A percentile compares a stretch with the other conserved stretches of the same genome.
Conservation (phyloP, 148 eudicot genomes). For the Chenopodium berlandieri region DNA sequence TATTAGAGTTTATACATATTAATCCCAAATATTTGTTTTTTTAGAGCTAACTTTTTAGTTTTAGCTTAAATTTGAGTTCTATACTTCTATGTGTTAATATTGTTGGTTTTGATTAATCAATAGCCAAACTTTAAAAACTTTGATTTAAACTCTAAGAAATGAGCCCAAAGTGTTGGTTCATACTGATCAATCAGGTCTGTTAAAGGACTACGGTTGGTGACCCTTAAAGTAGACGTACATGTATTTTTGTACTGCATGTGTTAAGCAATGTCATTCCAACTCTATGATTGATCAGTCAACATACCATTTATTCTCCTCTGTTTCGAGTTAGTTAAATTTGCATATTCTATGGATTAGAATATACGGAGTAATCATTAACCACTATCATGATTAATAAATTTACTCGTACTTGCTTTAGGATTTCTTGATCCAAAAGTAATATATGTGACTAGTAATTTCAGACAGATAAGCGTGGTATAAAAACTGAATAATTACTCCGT, state of each 20-base stretch:
- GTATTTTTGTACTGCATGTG: background rate
- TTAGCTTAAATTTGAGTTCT: background rate
- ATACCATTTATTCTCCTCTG: no score
- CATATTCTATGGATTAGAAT: no score
- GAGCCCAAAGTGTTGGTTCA: background rate
- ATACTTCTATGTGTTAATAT: no score
- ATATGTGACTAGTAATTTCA: no score
- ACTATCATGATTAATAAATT: no score
- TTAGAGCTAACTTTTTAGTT: no score
- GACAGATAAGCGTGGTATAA: no score
- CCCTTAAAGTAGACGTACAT: background rate
- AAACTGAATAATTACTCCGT: no score
- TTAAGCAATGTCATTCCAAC: background rate
- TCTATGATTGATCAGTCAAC: background rate
- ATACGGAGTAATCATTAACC: no score
- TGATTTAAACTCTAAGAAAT: background rate
- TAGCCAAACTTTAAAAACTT: background rate
- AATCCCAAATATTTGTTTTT: background rate
- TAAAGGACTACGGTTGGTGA: conserved; percentile 6
- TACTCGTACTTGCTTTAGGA: no score
- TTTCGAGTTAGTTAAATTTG: no score
- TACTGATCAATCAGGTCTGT: conserved; percentile 1
- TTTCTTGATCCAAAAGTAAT: no score
- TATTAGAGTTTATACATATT: background rate
- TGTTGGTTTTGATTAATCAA: background rate